Conservation (phyloP, 257 asterid species). For the Prunella vulgaris region DNA sequence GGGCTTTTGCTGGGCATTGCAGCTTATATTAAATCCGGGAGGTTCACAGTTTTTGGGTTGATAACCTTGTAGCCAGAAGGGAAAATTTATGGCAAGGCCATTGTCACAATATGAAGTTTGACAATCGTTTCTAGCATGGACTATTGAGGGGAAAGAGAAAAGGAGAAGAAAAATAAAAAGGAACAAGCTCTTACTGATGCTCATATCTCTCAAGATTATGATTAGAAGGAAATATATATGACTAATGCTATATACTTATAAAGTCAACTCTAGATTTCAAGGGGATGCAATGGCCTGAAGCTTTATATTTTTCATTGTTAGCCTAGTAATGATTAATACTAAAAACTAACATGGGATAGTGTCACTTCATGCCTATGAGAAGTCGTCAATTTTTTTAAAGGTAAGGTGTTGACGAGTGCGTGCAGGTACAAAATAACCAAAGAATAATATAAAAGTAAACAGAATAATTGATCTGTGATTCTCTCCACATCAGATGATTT, state of each 20-base stretch:
- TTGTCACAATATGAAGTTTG: conserved; percentile 18
- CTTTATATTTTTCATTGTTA: background rate
- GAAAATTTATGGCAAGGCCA: conserved; percentile 31
- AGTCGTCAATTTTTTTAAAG: background rate
- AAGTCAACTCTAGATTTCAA: conserved; percentile 18
- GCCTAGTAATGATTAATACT: background rate
- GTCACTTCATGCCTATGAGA: background rate
- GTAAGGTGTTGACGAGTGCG: background rate
- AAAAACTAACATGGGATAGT: background rate
- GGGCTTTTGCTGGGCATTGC: conserved; percentile 18
- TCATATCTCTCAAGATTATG: conserved; percentile 25
- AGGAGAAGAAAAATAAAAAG: no score
- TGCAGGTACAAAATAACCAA: background rate
- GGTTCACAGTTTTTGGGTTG: conserved; percentile 32
- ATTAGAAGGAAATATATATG: background rate
- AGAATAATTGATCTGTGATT: background rate
- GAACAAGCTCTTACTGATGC: conserved; percentile 21
- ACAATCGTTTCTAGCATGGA: conserved; percentile 30
- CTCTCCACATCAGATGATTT: background rate
- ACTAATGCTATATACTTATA: background rate
- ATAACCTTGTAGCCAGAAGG: conserved; percentile 35
- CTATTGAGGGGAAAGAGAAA: conserved; percentile 15
- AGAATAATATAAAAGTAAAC: background rate
- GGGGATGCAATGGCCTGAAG: background rate
- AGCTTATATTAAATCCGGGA: conserved; percentile 39